These are phyloP conservation scores for Arabidopsis suecica DNA, from an alignment of 345 rosid species.

Conservation along the genomic window DNA sequence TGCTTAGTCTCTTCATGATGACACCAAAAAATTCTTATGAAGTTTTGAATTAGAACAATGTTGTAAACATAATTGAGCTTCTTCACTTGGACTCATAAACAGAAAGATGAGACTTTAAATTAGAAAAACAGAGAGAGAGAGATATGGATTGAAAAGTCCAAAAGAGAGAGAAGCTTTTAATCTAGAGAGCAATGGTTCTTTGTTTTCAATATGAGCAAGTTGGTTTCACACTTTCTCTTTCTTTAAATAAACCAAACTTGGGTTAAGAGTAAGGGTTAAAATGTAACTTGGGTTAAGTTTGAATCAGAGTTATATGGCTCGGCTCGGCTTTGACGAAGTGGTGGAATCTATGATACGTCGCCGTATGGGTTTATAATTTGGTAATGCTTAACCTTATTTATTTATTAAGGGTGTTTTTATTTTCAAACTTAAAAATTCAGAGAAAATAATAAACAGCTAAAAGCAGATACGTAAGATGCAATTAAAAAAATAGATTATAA, in stretches of 20 bases:
- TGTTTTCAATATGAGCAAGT: slow-evolving; percentile 49
- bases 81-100: slow-evolving; percentile 50
- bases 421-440: neutral
- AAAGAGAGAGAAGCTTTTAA: neutral
- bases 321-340: slow-evolving; percentile 5
- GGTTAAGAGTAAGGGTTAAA: slow-evolving; percentile 57
- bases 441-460: slow-evolving; percentile 7
- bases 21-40: neutral
- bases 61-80: slow-evolving; percentile 42
- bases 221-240: slow-evolving; percentile 48
- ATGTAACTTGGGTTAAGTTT: slow-evolving; percentile 72
- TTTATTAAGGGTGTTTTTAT: neutral
- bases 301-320: neutral
- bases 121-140: neutral
- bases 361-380: slow-evolving; percentile 15
- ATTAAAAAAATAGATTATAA: neutral
- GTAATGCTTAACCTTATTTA: neutral
- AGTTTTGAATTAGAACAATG: slow-evolving; percentile 27
- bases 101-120: slow-evolving; percentile 14
- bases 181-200: slow-evolving; percentile 23
- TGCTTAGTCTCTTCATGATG: slow-evolving; percentile 89
- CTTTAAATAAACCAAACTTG: slow-evolving; percentile 77
- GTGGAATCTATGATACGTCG: slow-evolving; percentile 31
- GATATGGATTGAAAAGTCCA: slow-evolving; percentile 6
- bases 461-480: slow-evolving; percentile 4